These are phyloP conservation scores for Amanita phalloides DNA, from an alignment of 768 basidiomycete genomes.

Conservation along the genomic window DNA sequence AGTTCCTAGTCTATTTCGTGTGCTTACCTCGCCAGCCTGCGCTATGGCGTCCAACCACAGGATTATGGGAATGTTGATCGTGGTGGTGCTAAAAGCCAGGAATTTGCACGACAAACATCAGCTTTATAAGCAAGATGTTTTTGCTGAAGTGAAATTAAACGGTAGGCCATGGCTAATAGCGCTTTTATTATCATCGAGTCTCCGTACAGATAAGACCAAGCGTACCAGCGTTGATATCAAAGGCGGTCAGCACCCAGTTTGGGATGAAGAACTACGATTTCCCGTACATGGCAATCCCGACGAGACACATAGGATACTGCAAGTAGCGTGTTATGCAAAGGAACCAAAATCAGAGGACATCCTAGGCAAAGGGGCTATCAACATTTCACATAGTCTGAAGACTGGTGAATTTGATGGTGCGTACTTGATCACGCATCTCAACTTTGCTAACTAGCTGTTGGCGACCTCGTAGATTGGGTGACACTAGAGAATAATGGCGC, in stretches of 20 bases:
- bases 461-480: conserved; percentile 21
- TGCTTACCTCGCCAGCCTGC: too few relatives aligned
- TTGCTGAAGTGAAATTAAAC: too few relatives aligned
- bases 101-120: conserved; percentile 76
- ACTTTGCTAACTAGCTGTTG: conserved; percentile 25
- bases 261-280: conserved; percentile 22
- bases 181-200: not conserved
- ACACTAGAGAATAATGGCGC: conserved; percentile 30
- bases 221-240: conserved; percentile 67
- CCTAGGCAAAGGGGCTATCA: too few relatives aligned
- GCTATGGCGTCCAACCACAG: conserved; percentile 10
- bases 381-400: too few relatives aligned
- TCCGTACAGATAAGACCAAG: conserved; percentile 31
- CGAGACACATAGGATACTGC: conserved; percentile 39
- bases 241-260: conserved; percentile 89
- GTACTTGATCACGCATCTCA: too few relatives aligned
- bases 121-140: conserved; percentile 22
- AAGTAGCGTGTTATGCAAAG: too few relatives aligned
- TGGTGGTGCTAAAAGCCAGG: conserved; percentile 78
- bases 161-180: conserved; percentile 11
- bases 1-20: too few relatives aligned
- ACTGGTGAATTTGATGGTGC: too few relatives aligned
- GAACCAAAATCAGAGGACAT: too few relatives aligned
- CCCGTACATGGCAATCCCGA: conserved; percentile 66
- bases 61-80: conserved; percentile 73